Evolutionary conservation across 2,329 filamentous ascomycete species (phyloP).

Genomic region (Fusarium setosum): DNA sequence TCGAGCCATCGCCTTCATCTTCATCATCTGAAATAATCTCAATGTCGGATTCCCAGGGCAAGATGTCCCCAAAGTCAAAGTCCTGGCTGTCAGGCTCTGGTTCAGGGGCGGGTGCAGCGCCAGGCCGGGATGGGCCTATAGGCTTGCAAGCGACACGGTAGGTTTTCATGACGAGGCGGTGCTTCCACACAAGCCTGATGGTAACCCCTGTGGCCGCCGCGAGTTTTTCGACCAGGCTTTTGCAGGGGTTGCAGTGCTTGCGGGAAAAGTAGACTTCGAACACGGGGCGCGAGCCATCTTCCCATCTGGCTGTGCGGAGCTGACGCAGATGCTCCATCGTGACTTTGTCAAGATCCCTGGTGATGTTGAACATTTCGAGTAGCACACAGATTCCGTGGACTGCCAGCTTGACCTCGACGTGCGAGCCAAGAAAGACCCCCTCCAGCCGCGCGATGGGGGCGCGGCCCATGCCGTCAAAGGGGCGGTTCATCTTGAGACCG

Average conservation of each 20-base stretch:
- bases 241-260: slow-evolving; percentile 46
- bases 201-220: slow-evolving; percentile 42
- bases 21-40: slow-evolving; percentile 26
- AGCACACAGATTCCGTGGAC: slow-evolving; percentile 46
- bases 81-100: slow-evolving; percentile 35
- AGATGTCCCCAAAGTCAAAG: slow-evolving; percentile 36
- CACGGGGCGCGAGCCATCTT: slow-evolving; percentile 39
- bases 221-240: slow-evolving; percentile 39
- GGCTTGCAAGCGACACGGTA: slow-evolving; percentile 28
- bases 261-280: slow-evolving; percentile 52
- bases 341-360: slow-evolving; percentile 35
- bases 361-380: slow-evolving; percentile 41
- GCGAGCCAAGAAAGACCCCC: slow-evolving; percentile 48
- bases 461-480: slow-evolving; percentile 41
- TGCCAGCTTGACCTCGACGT: slow-evolving; percentile 55
- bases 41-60: slow-evolving; percentile 22
- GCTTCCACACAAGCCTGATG: slow-evolving; percentile 43
- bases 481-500: slow-evolving; percentile 42
- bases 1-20: background rate
- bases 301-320: slow-evolving; percentile 39
- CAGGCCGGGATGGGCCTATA: background rate
- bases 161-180: slow-evolving; percentile 41
- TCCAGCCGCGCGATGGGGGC: background rate
- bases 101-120: background rate
- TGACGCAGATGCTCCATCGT: slow-evolving; percentile 30